phyloP scores from a whole-genome alignment of 306 rosid species.

The Phaseolus lunatus region DNA sequence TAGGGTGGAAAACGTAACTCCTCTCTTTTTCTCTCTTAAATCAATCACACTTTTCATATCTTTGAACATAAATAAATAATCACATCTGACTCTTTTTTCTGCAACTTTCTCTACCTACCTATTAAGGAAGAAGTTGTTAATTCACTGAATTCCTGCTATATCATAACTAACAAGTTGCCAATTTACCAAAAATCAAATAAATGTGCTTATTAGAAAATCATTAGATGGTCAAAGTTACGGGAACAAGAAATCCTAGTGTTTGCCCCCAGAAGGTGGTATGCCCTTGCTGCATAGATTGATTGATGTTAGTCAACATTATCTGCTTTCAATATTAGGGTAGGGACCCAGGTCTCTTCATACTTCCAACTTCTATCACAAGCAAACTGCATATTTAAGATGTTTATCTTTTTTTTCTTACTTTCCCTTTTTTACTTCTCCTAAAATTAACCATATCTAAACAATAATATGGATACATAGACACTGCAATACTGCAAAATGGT shows the following conservation, averaged over 20 bases:
- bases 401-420: neutral
- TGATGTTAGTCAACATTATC: conserved; percentile 23
- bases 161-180: too few relatives aligned
- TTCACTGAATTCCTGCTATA: too few relatives aligned
- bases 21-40: too few relatives aligned
- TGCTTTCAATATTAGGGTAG: conserved; percentile 20
- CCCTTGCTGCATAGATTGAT: neutral
- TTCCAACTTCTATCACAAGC: neutral
- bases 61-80: too few relatives aligned
- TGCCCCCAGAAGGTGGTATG: conserved; percentile 9
- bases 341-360: neutral
- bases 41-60: too few relatives aligned
- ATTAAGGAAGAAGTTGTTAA: too few relatives aligned
- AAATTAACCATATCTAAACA: neutral
- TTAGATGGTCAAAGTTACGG: conserved; percentile 27
- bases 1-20: too few relatives aligned
- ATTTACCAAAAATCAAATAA: too few relatives aligned
- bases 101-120: too few relatives aligned
- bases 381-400: neutral
- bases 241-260: conserved; percentile 34
- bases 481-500: neutral
- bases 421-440: neutral
- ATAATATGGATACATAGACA: neutral
- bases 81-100: too few relatives aligned
- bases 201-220: too few relatives aligned